A percentile compares a stretch with the other conserved stretches of the same genome.
Conservation (phyloP, 1,284 basidiomycete genomes). For the Cutaneotrichosporon spelunceum region DNA sequence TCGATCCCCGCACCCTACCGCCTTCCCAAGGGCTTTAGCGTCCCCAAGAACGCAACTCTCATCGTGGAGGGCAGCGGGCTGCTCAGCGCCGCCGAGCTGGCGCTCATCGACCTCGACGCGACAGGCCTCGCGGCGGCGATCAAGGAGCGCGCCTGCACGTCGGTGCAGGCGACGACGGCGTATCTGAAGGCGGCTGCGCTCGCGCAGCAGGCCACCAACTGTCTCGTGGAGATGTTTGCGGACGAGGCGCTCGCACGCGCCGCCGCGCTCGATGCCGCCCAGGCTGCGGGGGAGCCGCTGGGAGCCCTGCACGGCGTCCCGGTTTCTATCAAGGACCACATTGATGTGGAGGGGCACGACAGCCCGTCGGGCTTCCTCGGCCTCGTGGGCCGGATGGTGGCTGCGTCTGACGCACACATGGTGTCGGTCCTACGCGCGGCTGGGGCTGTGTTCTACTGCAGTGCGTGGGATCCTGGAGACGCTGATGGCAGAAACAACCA, state of each 20-base stretch:
- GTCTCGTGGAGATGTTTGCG: constrained; percentile 66
- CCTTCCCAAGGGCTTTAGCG: constrained; percentile 15
- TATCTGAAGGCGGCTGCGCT: constrained; percentile 31
- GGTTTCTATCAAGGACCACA: constrained; percentile 58
- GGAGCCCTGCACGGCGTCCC: constrained; percentile 64
- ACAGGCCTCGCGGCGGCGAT: constrained; percentile 41
- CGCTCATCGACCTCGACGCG: constrained; percentile 41
- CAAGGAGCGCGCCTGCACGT: constrained; percentile 21
- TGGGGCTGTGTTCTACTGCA: constrained; percentile 31
- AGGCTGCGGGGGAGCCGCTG: constrained; percentile 56
- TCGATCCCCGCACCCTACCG: constrained; percentile 19
- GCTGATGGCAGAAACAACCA: constrained; percentile 53
- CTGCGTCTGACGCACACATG: constrained; percentile 16
- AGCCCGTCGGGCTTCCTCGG: constrained; percentile 27
- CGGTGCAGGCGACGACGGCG: constrained; percentile 31
- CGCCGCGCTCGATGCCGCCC: constrained; percentile 58
- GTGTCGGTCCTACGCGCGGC: constrained; percentile 28
- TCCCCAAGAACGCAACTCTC: constrained; percentile 16
- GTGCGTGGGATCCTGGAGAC: constrained; percentile 55
- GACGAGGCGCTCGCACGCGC: constrained; percentile 61
- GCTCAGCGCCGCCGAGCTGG: constrained; percentile 28
- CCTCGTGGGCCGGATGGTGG: constrained; percentile 22
- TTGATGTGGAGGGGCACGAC: constrained; percentile 48
- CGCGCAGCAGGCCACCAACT: constrained; percentile 55
- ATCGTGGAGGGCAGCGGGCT: constrained; percentile 17